Evolutionary conservation across 108 stramenopile species (phyloP).

Genomic region (Nitzschia palea): DNA sequence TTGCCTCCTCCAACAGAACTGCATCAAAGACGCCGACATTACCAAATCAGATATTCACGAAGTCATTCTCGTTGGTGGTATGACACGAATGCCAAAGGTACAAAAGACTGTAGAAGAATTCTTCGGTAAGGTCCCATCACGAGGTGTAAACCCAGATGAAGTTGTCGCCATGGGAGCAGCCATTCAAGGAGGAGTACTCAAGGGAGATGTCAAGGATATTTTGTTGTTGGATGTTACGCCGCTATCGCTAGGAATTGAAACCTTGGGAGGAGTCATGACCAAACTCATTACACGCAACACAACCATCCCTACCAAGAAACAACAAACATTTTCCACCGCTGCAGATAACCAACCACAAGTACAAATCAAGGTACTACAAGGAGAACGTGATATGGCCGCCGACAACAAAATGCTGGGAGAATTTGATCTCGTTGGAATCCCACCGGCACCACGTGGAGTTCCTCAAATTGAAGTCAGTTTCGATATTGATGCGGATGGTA

Average conservation of each 20-base stretch:
- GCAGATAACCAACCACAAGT: slow-evolving; percentile 98
- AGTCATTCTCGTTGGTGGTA: slow-evolving; percentile 99
- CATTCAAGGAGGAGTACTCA: slow-evolving; percentile 99
- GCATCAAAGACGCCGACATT: slow-evolving; percentile 95
- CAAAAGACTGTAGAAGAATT: slow-evolving; percentile 96
- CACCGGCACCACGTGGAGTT: slow-evolving; percentile 98
- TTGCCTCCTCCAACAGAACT: slow-evolving; percentile 48
- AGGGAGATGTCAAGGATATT: slow-evolving; percentile 99
- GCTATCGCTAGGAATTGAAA: slow-evolving; percentile 98
- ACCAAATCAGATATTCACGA: slow-evolving; percentile 93
- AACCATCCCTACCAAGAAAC: slow-evolving; percentile 99
- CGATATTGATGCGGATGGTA: slow-evolving; percentile 99
- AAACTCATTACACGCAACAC: slow-evolving; percentile 99
- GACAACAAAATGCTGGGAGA: slow-evolving; percentile 99
- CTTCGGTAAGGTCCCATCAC: slow-evolving; percentile 88
- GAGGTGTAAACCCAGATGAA: slow-evolving; percentile 99
- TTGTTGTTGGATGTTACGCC: slow-evolving; percentile 98
- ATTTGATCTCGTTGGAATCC: slow-evolving; percentile 99
- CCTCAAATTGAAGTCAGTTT: slow-evolving; percentile 99
- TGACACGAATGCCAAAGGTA: slow-evolving; percentile 99
- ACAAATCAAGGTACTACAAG: slow-evolving; percentile 97
- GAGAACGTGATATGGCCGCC: slow-evolving; percentile 99
- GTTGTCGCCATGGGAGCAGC: slow-evolving; percentile 99
- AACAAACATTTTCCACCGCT: slow-evolving; percentile 98
- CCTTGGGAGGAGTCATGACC: slow-evolving; percentile 99